Base-by-base conservation (phyloP, 2,329 filamentous ascomycete species). In the Pezizomycotina sp. region DNA sequence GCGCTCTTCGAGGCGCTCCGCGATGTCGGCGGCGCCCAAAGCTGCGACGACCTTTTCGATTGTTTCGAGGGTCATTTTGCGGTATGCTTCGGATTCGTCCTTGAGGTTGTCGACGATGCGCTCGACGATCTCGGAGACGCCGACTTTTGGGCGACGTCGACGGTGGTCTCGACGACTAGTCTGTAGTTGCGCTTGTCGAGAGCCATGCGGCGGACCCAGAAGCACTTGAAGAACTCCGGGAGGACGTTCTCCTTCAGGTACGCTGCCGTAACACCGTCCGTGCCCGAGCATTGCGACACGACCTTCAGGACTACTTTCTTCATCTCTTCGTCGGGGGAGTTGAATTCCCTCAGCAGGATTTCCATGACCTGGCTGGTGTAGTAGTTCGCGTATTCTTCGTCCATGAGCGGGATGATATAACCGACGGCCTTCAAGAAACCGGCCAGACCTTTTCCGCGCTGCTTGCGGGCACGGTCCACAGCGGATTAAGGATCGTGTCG, bases 341-440 rank as follows among this genome's bases (percentile, higher is more conserved):
- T 79, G 53, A 98, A 98, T 55, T 98, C 89, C 52, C 89, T 74
- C 19, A 95, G 71, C 9, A 98, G 63, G 52, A 95, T 95, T 58
- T 95, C 89, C 86, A 98, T 95, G 52, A 98, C 93, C 58, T 98
- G 84, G 49, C 75, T 81, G 6, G 89, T 95, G 55, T 98, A 98
- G 62, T 98, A 98, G 56, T 93, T 95, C 59, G 89, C 86, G 57
- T 93, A 95, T 55, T 98, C 89, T 59, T 98, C 89, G 61, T 98
- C 89, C 89, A 98, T 98, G 34, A 98, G 69, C 4, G 89, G 89
- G 46, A 98, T 95, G 54, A 98, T 92, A 57, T 89, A 95, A 16
- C 89, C 89, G 27, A 98, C 86, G 29, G 89, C 89, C 61, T 98
- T 98, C 44, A 98, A 65, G 59, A 93, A 98, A 9, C 83, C 86